Evolutionary conservation across 2,329 filamentous ascomycete genomes (phyloP).

Genomic region (Diaporthe capsici): DNA sequence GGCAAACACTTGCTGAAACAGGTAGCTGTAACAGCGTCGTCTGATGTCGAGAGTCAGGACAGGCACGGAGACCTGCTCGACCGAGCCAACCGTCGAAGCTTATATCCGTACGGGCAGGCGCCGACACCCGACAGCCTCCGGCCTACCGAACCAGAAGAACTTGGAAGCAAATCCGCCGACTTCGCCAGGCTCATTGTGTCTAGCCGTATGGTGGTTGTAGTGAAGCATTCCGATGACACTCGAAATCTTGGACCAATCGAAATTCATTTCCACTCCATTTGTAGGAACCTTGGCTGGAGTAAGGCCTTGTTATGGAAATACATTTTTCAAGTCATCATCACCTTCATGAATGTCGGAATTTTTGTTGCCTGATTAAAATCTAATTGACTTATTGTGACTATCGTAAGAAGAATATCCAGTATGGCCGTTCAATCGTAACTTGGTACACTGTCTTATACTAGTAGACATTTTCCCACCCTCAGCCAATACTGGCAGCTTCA

Average conservation of each 20-base stretch:
- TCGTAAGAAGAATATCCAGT: not conserved
- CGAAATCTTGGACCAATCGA: too few species aligned
- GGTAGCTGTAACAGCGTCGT: slow-evolving; percentile 16
- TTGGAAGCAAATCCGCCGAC: not conserved
- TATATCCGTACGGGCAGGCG: not conserved
- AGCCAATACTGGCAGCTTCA: not conserved
- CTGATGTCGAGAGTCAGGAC: slow-evolving; percentile 20
- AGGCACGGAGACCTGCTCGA: slow-evolving; percentile 1
- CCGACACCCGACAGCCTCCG: not conserved
- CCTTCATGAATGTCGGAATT: not conserved
- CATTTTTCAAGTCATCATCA: not conserved
- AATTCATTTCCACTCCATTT: not conserved
- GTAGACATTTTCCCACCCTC: not conserved
- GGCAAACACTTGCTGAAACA: slow-evolving; percentile 26
- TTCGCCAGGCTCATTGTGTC: not conserved
- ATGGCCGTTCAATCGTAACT: slow-evolving; percentile 11
- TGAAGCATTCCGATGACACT: not conserved
- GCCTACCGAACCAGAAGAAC: not conserved
- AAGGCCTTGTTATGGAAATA: not conserved
- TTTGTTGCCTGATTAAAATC: not conserved
- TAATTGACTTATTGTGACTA: not conserved
- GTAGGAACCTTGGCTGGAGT: not conserved
- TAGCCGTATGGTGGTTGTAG: not conserved
- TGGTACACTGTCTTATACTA: not conserved
- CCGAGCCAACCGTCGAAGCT: not conserved